A percentile compares a stretch with the other conserved stretches of the same genome.
Conservation (phyloP, 306 rosid genomes). For the Astragalus glycyphyllos region DNA sequence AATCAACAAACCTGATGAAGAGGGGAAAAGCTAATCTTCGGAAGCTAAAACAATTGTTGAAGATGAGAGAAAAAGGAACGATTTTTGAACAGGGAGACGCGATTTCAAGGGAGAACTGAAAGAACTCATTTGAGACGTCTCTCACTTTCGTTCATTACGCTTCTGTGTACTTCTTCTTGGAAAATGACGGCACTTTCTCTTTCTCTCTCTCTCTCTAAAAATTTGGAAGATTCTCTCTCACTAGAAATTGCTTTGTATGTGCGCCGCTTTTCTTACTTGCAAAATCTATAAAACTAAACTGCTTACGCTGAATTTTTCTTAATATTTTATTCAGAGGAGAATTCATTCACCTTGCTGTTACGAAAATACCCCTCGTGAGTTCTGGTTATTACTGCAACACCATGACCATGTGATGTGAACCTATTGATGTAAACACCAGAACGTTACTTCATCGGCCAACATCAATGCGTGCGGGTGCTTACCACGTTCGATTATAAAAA, state of each 20-base stretch:
- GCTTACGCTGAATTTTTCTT: neutral
- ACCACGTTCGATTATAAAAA: no score
- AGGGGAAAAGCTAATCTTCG: conserved; percentile 17
- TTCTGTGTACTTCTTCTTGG: conserved; percentile 18
- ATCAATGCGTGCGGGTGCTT: no score
- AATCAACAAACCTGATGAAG: conserved; percentile 24
- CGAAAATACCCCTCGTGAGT: neutral
- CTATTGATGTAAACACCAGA: no score
- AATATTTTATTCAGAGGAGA: neutral
- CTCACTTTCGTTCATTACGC: conserved; percentile 25
- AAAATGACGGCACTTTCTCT: conserved; percentile 36
- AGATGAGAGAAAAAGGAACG: neutral
- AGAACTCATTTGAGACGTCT: conserved; percentile 9
- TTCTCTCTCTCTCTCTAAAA: conserved; percentile 29
- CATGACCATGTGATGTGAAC: no score
- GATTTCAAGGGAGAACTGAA: conserved; percentile 25
- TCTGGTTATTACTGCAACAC: neutral
- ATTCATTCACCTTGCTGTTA: neutral
- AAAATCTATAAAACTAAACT: neutral
- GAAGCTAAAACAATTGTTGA: neutral
- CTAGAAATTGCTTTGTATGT: neutral
- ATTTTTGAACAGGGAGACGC: conserved; percentile 5
- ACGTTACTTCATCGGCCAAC: no score
- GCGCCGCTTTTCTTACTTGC: neutral
- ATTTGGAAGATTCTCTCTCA: conserved; percentile 27